These are phyloP conservation scores for Scopulariopsis brevicaulis DNA, from an alignment of 2,329 filamentous ascomycete species.

Conservation along the genomic window DNA sequence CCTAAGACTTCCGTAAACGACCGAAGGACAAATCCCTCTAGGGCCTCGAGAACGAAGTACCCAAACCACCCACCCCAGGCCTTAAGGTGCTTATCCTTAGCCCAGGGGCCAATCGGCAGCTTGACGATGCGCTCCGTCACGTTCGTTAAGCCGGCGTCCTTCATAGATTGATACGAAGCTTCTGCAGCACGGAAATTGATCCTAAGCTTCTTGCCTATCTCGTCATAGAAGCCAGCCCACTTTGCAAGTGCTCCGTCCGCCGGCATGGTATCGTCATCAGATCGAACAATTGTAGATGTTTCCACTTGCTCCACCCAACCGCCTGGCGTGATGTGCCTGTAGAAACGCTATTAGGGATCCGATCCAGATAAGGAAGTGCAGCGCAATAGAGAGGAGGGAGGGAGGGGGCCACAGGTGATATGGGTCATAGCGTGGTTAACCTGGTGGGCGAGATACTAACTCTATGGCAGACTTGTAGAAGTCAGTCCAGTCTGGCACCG, in stretches of 20 bases:
- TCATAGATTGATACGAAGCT: conserved; percentile 4
- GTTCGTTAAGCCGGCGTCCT: conserved; percentile 10
- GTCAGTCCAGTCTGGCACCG: conserved; percentile 18
- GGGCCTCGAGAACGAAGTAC: conserved; percentile 12
- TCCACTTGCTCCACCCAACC: conserved; percentile 18
- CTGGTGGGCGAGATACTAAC: conserved; percentile 10
- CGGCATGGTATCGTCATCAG: conserved; percentile 14
- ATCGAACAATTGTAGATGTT: conserved; percentile 2
- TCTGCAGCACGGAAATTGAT: conserved; percentile 11
- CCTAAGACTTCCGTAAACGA: conserved; percentile 13
- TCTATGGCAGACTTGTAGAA: conserved; percentile 21
- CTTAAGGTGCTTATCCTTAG: conserved; percentile 22
- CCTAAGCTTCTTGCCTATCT: conserved; percentile 11
- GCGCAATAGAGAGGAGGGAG: neutral
- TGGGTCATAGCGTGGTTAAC: neutral
- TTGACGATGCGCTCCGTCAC: conserved; percentile 9
- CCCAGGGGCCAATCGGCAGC: conserved; percentile 26
- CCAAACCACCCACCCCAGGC: conserved; percentile 15
- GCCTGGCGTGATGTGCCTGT: conserved; percentile 18
- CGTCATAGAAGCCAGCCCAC: conserved; percentile 11
- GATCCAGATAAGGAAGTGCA: neutral
- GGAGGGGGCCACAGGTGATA: too few relatives aligned
- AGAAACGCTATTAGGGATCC: too few relatives aligned
- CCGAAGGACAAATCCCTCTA: conserved; percentile 14
- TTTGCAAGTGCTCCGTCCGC: conserved; percentile 9